Evolutionary conservation across 1,284 basidiomycete species (phyloP), one percentile per base, ranked within the genome.

Genomic region (Malassezia nana): DNA sequence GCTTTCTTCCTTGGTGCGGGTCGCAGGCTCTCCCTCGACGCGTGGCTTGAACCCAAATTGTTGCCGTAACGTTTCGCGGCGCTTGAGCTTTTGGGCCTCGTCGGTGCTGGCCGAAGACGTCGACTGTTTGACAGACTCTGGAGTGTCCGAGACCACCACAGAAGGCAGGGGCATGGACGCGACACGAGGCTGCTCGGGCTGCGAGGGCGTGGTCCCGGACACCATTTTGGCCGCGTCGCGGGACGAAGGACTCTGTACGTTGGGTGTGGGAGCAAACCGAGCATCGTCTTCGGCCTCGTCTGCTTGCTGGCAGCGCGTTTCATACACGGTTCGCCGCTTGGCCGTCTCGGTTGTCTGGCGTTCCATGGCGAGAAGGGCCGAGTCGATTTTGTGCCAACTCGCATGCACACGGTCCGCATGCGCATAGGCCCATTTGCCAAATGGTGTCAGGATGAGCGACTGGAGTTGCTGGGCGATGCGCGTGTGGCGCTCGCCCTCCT

Each of bases 221-320:
- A n/a, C n/a, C n/a, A n/a, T n/a, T n/a, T n/a, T n/a, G n/a, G n/a
- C n/a, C n/a, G 29, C 29, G 10, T 38, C 35, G 18, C 35, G 18
- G 12, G 18, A n/a, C 16, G 18, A 28, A 3, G 33, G 10, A n/a
- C 44, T 31, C 20, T 35, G 22, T 28, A 40, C 25, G 20, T 55
- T 31, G 10, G 45, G 15, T 10, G 25, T 39, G 9, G 67, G 66
- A 13, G 70, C 70, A 44, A 73, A 73, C 8, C 65, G 57, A 2
- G 59, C 67, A 54, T 72, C 70, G 41, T 73, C 70, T 26, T 72
- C 69, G 3, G 70, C 70, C 50, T 73, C 70, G 40, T 73, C 70
- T 8, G 70, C 70, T 3, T 52, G 53, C 18, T 65, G 52, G 46
- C 69, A 72, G 52, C 70, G 70, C 54, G 50, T 45, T 56, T 72